A percentile compares a stretch with the other conserved stretches of the same genome.
These are phyloP conservation scores for Aspergillus egyptiacus DNA, from an alignment of 495 filamentous ascomycete species.

Conservation along the genomic window DNA sequence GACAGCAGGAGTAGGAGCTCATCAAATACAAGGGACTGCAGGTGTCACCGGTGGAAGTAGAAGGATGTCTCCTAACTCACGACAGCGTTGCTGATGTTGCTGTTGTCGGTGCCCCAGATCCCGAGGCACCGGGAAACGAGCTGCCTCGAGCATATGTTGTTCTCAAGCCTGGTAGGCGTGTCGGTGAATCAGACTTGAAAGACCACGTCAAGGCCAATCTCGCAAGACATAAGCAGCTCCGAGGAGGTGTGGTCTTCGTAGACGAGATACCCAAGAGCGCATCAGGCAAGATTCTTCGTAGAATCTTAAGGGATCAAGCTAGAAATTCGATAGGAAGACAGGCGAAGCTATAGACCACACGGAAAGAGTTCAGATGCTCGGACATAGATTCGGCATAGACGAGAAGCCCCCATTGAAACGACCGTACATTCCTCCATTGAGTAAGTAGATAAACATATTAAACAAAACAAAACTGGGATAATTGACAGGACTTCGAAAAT, in stretches of 20 bases:
- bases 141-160: constrained; percentile 24
- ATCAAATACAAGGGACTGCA: constrained; percentile 20
- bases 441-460: too few relatives aligned
- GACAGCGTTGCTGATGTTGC: constrained; percentile 13
- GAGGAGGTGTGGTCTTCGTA: constrained; percentile 16
- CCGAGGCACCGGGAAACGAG: constrained; percentile 15
- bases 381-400: too few relatives aligned
- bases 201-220: constrained; percentile 14
- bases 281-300: constrained; percentile 18
- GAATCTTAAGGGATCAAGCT: constrained; percentile 13
- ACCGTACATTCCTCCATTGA: too few relatives aligned
- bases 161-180: not conserved
- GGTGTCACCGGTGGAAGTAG: constrained; percentile 19
- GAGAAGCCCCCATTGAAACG: too few relatives aligned
- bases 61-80: constrained; percentile 14
- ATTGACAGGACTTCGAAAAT: too few relatives aligned
- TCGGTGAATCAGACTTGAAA: constrained; percentile 13
- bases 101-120: constrained; percentile 12
- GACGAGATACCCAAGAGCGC: constrained; percentile 17
- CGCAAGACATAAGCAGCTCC: constrained; percentile 15
- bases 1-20: constrained; percentile 10
- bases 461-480: too few relatives aligned
- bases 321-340: constrained; percentile 1
- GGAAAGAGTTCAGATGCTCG: too few relatives aligned
- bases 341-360: constrained; percentile 16